These are phyloP conservation scores for Colletotrichum sp. DNA, from an alignment of 2,329 filamentous ascomycete species.

Conservation along the genomic window DNA sequence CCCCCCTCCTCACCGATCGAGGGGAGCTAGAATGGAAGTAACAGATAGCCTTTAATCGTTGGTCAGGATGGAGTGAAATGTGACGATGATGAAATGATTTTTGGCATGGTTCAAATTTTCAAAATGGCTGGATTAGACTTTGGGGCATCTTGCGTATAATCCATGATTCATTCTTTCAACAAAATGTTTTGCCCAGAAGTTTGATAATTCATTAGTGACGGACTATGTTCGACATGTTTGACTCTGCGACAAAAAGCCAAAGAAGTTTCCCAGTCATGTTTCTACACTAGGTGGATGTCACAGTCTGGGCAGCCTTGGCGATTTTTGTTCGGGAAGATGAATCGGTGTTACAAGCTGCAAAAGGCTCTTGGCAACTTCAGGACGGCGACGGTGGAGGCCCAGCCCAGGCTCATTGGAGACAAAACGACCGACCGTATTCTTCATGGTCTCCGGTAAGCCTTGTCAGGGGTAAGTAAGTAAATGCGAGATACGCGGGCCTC, in stretches of 20 bases:
- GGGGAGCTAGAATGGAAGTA: constrained; percentile 28
- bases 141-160: not conserved
- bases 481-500: not conserved
- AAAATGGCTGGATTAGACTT: not conserved
- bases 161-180: not conserved
- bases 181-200: not conserved
- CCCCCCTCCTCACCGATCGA: constrained; percentile 29
- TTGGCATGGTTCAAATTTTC: constrained; percentile 1
- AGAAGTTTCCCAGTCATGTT: not conserved
- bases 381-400: not conserved
- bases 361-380: not conserved
- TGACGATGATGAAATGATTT: constrained; percentile 10
- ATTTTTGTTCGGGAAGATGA: not conserved
- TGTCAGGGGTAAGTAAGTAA: not conserved
- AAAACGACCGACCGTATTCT: not conserved
- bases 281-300: not conserved
- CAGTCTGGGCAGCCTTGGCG: not conserved
- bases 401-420: not conserved
- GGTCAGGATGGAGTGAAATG: constrained; percentile 14
- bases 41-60: constrained; percentile 20
- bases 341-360: not conserved
- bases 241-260: not conserved
- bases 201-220: not conserved
- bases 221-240: not conserved
- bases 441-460: not conserved